Evolutionary conservation across 2,329 filamentous ascomycete species (phyloP), one percentile per base, ranked within the genome.

Genomic region (Chaetomium globosum): DNA sequence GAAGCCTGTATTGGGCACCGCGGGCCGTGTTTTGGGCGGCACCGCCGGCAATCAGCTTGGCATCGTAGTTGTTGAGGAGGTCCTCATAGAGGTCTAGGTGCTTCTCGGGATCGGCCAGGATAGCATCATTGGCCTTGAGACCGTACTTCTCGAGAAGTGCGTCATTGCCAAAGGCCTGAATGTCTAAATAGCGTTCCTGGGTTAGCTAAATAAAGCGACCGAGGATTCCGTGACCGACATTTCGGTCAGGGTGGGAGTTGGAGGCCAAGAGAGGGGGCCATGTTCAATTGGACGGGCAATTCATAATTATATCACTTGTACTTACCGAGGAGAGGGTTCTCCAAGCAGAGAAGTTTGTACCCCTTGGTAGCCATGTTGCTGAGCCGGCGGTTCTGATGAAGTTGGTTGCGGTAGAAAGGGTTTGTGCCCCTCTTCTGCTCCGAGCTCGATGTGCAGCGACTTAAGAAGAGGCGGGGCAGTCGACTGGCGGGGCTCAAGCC

Each of bases 21-120:
- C 95, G 89, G 72, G 95, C 94, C 61, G 93, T 96, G 86, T 99
- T 99, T 82, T 99, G 95, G 33, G 95, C 95, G 64, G 95, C 95
- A 75, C 95, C 95, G 71, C 95, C 95, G 62, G 95, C 93, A 76
- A 98, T 95, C 77, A 98, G 85, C 82, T 96, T 96, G 69, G 94
- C 94, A 74, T 95, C 87, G 81, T 89, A 92, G 85, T 95, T 94
- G 80, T 91, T 89, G 74, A 97, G 87, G 72, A 98, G 87, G 75
- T 99, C 95, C 77, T 98, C 93, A 80, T 93, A 99, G 75, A 99
- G 86, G 54, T 85, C 87, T 76, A 90, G 84, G 81, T 99, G 95
- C 83, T 96, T 90, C 83, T 96, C 90, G 76, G 92, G 87, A 79
- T 96, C 92, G 64, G 94, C 94, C 67, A 99, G 91, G 78, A 99